Evolutionary conservation across 768 basidiomycete genomes (phyloP).

Genomic region (Pleurotus tuoliensis): DNA sequence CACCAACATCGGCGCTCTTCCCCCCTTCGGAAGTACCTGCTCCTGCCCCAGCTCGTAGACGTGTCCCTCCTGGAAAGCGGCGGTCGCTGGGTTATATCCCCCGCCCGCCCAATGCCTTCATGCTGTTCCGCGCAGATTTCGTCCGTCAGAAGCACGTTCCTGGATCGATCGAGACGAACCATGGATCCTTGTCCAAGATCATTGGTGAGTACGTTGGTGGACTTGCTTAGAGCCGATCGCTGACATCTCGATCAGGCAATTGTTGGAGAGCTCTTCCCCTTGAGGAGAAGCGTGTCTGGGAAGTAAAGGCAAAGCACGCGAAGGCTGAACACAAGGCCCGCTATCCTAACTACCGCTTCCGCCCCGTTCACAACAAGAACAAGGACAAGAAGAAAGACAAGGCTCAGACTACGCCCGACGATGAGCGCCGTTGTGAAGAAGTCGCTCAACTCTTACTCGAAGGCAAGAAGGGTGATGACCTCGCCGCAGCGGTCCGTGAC

Average conservation of each 20-base stretch:
- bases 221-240: constrained; percentile 25
- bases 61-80: constrained; percentile 58
- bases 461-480: constrained; percentile 68
- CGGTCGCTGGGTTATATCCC: constrained; percentile 65
- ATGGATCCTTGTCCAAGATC: constrained; percentile 71
- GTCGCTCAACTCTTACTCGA: constrained; percentile 62
- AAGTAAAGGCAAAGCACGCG: constrained; percentile 65
- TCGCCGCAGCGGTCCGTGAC: constrained; percentile 55
- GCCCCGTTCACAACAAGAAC: constrained; percentile 51
- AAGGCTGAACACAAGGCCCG: constrained; percentile 67
- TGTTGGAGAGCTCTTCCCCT: constrained; percentile 73
- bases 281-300: constrained; percentile 72
- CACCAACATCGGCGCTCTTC: constrained; percentile 40
- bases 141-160: constrained; percentile 78
- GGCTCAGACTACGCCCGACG: constrained; percentile 38
- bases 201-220: constrained; percentile 43
- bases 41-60: constrained; percentile 37
- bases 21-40: constrained; percentile 46
- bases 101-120: constrained; percentile 82
- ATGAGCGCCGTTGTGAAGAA: constrained; percentile 64
- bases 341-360: constrained; percentile 66
- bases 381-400: constrained; percentile 39
- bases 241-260: constrained; percentile 45
- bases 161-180: constrained; percentile 73
- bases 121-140: constrained; percentile 81